A percentile compares a stretch with the other conserved stretches of the same genome.
Evolutionary conservation across 139 green algal genomes (phyloP).

Genomic region (Chlamydomonas sphaeroides): DNA sequence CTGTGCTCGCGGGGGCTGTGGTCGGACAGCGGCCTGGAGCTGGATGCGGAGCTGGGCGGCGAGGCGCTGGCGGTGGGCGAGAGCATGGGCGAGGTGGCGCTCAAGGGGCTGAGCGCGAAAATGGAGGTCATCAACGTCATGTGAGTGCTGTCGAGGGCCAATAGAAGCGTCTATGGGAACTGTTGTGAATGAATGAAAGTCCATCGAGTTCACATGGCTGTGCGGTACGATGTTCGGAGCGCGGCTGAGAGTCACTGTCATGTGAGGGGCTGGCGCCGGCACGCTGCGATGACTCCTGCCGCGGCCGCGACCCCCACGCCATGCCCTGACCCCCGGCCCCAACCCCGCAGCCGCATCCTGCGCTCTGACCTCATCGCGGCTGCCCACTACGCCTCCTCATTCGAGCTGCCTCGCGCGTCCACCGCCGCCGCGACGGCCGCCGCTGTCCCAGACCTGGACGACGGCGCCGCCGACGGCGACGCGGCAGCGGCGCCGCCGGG

Average conservation of each 20-base stretch:
- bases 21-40: constrained; percentile 18
- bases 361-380: neutral
- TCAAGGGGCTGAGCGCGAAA: constrained; percentile 32
- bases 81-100: constrained; percentile 20
- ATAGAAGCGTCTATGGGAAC: too few relatives aligned
- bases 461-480: neutral
- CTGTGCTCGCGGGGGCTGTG: constrained; percentile 31
- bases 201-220: too few relatives aligned
- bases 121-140: constrained; percentile 43
- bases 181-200: too few relatives aligned
- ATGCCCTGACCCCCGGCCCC: too few relatives aligned
- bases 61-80: constrained; percentile 31
- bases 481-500: neutral
- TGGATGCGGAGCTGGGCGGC: constrained; percentile 5
- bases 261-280: too few relatives aligned
- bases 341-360: constrained; percentile 2
- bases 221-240: too few relatives aligned
- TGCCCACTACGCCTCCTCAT: too few relatives aligned
- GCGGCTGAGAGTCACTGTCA: too few relatives aligned
- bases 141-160: too few relatives aligned
- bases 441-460: neutral
- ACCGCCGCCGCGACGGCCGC: neutral
- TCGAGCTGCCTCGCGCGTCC: too few relatives aligned
- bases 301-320: too few relatives aligned
- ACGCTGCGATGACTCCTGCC: too few relatives aligned